Base-by-base conservation (phyloP, 768 basidiomycete species). In the Agaricus sinodeliciosus region DNA sequence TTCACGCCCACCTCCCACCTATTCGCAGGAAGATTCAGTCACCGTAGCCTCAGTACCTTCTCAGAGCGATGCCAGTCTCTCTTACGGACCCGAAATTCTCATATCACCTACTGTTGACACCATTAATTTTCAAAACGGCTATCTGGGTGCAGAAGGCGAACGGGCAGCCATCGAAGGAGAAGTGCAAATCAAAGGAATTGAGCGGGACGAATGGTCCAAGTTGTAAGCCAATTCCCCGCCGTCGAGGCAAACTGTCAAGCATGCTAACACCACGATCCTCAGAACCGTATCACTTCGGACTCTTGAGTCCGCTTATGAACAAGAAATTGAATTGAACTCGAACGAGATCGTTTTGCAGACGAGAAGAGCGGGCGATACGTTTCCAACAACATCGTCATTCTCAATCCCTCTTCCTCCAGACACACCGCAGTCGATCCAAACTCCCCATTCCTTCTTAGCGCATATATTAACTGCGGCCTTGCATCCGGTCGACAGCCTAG, bases 161-260 rank as follows among this genome's bases (percentile, higher is more conserved):
- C 77, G 75, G 55, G 88, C 90, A 12, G 85, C 88, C 8, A 79
- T 94, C 49, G 90, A 92, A 62, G 92, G 92, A 43, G 91, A 93
- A 63, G 74, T 94, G 15, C 91, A 93, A 64, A 72, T 93, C 59
- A 94, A 93, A 67, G 85, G 80, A 51, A 74, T 75, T 34, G 75
- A 77, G 52, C 69, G 73, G 49, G 72, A 71, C 49, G 75, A 70
- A 58, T 88, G 85, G 82, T 67, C 70, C 51, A 81, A 81, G 72
- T 71, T 90, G 90, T 90, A 68, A 74, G 90, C 80, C 49, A 13
- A n/a, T 11, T 53, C 57, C 56, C 49, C 37, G 49, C 52, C 46
- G 54, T 39, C 41, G 26, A 28, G 36, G 57, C 31, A 12, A 8
- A 34, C 22, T 25, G 36, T 22, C 13, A 6, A 9, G 18, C 12